Percentiles rank a stretch among this genome's conserved stretches.
These are phyloP conservation scores for Yarrowia alimentaria DNA, from an alignment of 805 yeast genomes.

Conservation along the genomic window DNA sequence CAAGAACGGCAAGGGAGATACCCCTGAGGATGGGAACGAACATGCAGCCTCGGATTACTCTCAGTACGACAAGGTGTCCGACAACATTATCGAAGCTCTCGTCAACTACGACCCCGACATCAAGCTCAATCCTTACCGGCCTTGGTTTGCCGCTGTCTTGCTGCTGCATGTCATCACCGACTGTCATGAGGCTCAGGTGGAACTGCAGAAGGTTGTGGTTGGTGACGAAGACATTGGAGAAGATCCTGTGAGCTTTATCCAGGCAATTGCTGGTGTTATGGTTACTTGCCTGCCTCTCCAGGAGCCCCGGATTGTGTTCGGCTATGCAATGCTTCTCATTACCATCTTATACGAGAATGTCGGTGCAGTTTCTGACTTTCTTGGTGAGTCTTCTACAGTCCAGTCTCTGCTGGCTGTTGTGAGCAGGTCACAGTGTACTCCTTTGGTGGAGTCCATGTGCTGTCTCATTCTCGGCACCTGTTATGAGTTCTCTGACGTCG, in stretches of 20 bases:
- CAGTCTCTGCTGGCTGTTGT: slow-evolving; percentile 68
- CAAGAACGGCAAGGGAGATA: slow-evolving; percentile 6
- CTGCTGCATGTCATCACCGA: slow-evolving; percentile 46
- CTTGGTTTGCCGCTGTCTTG: slow-evolving; percentile 77
- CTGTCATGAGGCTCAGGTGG: slow-evolving; percentile 35
- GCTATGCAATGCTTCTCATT: slow-evolving; percentile 71
- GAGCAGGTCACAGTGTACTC: slow-evolving; percentile 46
- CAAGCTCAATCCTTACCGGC: slow-evolving; percentile 77
- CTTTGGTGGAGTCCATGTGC: slow-evolving; percentile 69
- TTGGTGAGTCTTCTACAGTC: slow-evolving; percentile 63
- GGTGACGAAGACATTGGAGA: slow-evolving; percentile 58
- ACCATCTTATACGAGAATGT: slow-evolving; percentile 78
- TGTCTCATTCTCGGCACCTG: slow-evolving; percentile 69
- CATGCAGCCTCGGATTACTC: slow-evolving; percentile 1
- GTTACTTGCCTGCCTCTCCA: slow-evolving; percentile 56
- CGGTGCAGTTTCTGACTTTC: slow-evolving; percentile 69
- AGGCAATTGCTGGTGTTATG: slow-evolving; percentile 73
- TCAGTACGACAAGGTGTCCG: slow-evolving; percentile 33
- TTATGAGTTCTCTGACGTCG: slow-evolving; percentile 67
- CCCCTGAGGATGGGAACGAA: slow-evolving; percentile 1
- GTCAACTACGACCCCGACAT: slow-evolving; percentile 72
- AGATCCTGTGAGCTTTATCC: slow-evolving; percentile 66
- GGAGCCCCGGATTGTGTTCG: slow-evolving; percentile 75
- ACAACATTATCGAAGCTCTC: slow-evolving; percentile 66
- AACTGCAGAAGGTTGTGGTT: slow-evolving; percentile 42